Evolutionary conservation across 1,284 basidiomycete genomes (phyloP), one percentile per base, ranked within the genome.

Genomic region (Hymenochaete sp.): DNA sequence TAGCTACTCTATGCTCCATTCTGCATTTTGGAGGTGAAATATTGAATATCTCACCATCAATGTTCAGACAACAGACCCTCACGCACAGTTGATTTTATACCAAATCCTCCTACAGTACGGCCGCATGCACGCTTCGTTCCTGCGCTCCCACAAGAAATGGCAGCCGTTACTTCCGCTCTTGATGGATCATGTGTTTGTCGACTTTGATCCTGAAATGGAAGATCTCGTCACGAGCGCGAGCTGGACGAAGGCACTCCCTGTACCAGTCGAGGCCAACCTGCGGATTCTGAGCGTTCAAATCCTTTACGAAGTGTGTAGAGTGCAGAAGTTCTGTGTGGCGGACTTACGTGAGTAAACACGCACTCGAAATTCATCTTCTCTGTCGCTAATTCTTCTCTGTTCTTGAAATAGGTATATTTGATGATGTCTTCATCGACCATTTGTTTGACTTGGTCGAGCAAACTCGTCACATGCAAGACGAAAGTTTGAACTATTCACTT

Each of bases 391-490:
- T 48, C 22, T 29, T 45, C 4, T 19, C 26, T 21, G 16, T 16
- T 10, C 43, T 56, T 2, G n/a, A n/a, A n/a, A n/a, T 56, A 91
- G 87, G 70, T 40, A 67, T 85, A 38, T 96, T 96, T 59, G 75
- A 79, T 56, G 87, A 92, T 55, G 49, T 66, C 0, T 97, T 98
- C 61, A 82, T 99, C 44, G 84, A 93, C 53, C 80, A 86, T 56
- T 66, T 99, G 31, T 97, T 97, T 56, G 89, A 96, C 49, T 75
- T 98, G 31, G 90, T 98, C 28, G 95, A 99, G 60, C 79, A 86
- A 54, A 97, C 96, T 0, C 72, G 91, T 38, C 75, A 84, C 52
- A 79, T 89, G 63, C 77, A 82, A 13, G 93, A 98, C 57, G 96
- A 98, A 52, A 77, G 81, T 0, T 83, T 96, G 62, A 97, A 96